Percentiles rank a stretch among this genome's conserved stretches.
Evolutionary conservation across 345 rosid genomes (phyloP).

Genomic region (Eucalyptus guilfoylei): DNA sequence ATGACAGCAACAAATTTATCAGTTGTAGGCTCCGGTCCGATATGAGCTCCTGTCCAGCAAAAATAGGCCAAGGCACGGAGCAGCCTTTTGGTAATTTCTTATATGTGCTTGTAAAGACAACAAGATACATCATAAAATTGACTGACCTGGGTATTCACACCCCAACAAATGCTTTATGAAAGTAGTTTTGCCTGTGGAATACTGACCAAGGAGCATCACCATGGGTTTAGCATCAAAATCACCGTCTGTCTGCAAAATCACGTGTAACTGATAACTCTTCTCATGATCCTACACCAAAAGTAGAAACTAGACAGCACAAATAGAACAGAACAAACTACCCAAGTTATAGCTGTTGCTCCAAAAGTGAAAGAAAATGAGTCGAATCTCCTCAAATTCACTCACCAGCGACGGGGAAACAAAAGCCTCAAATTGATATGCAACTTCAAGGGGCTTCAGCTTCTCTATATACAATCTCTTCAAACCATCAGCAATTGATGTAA

Average conservation of each 20-base stretch:
- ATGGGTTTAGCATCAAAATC: slow-evolving; percentile 88
- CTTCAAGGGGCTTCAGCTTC: slow-evolving; percentile 84
- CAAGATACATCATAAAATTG: neutral
- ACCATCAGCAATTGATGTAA: slow-evolving; percentile 83
- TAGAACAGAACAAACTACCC: neutral
- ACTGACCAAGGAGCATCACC: slow-evolving; percentile 95
- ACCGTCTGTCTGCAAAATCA: slow-evolving; percentile 62
- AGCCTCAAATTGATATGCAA: slow-evolving; percentile 70
- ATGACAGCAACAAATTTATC: slow-evolving; percentile 94
- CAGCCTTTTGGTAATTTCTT: neutral
- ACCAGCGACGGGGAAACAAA: slow-evolving; percentile 76
- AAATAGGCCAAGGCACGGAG: neutral
- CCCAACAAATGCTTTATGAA: slow-evolving; percentile 79
- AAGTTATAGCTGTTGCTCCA: neutral
- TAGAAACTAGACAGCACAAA: neutral
- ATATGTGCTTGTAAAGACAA: neutral
- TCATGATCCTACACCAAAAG: neutral
- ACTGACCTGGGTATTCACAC: slow-evolving; percentile 70
- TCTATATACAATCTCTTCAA: slow-evolving; percentile 72
- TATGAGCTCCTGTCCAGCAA: slow-evolving; percentile 70
- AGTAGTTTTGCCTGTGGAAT: slow-evolving; percentile 92
- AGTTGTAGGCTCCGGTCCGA: slow-evolving; percentile 95
- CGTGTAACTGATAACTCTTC: neutral
- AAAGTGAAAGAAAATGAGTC: neutral
- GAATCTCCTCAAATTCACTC: slow-evolving; percentile 5